Base-by-base conservation (phyloP, 352 stramenopile genomes). In the Pythium biforme region DNA sequence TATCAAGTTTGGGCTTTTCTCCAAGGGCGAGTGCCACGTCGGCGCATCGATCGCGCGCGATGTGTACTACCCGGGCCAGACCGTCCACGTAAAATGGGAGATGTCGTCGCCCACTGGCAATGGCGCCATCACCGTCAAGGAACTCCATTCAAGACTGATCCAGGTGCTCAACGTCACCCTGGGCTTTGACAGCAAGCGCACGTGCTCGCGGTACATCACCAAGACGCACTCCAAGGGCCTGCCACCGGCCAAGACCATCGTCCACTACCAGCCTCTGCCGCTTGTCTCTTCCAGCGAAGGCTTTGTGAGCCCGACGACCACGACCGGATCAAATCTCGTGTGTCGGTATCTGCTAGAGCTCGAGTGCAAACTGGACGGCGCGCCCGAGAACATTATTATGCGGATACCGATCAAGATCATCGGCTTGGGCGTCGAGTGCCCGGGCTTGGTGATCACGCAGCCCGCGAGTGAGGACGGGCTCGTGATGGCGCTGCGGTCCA, bases 1-100 rank as follows among this genome's bases (percentile, higher is more conserved):
- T 20, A 68, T 87, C 26, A 66, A 72, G 37, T 59, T 88, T 11
- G 85, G 79, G 63, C 83, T 81, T 34, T 75, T 91, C 55, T 80
- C 68, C 41, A 77, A 81, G 37, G 79, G 79, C 31, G 70, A 43
- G 10, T 87, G 76, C 48, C 27, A 75, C 11, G 64, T 91, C 1
- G 59, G 74, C 23, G 80, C 81, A 2, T 73, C 75, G 0, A 86
- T 89, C 76, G 76, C 88, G 58, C 88, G 86, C 39, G 86, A 82
- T 52, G 73, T 88, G 29, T 91, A 88, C 46, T 66, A 86, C 29
- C 55, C 82, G 0, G 73, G 76, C 14, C 77, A 89, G 40, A 83
- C 77, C 5, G 73, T 80, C 48, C 60, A 80, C 22, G 81, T 89
- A 49, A 75, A 83, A 19, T 87, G 76, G 66, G 70, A 81, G 55